Percentiles rank a stretch among this genome's conserved stretches.
Evolutionary conservation across 768 basidiomycete genomes (phyloP).

Genomic region (Clitopilus passeckerianus): DNA sequence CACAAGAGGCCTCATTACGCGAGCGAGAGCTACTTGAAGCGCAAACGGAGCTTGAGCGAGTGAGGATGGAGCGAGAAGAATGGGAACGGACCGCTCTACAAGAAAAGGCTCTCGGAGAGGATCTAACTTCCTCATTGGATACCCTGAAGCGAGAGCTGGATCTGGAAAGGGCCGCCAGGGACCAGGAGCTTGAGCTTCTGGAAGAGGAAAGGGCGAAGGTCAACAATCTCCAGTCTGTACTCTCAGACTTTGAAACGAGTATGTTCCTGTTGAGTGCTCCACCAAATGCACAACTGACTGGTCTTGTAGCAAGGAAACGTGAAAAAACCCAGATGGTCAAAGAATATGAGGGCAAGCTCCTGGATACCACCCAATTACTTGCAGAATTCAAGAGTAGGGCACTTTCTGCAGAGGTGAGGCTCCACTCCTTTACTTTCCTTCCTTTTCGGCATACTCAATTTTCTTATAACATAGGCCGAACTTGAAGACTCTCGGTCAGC

Average conservation of each 20-base stretch:
- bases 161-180: slow-evolving; percentile 53
- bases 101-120: slow-evolving; percentile 72
- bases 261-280: slow-evolving; percentile 18
- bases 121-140: slow-evolving; percentile 54
- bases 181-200: slow-evolving; percentile 50
- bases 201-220: slow-evolving; percentile 71
- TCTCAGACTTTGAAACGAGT: slow-evolving; percentile 96
- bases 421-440: not conserved
- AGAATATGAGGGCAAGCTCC: slow-evolving; percentile 75
- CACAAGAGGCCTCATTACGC: slow-evolving; percentile 64
- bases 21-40: slow-evolving; percentile 80
- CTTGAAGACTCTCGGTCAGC: slow-evolving; percentile 71
- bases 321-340: slow-evolving; percentile 83
- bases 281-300: slow-evolving; percentile 5
- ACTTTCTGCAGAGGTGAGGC: slow-evolving; percentile 76
- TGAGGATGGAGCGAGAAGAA: slow-evolving; percentile 72
- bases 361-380: slow-evolving; percentile 64
- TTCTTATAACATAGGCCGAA: slow-evolving; percentile 42
- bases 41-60: slow-evolving; percentile 82
- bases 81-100: slow-evolving; percentile 46
- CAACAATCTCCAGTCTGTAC: slow-evolving; percentile 82
- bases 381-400: slow-evolving; percentile 92
- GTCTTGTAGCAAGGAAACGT: slow-evolving; percentile 72
- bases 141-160: slow-evolving; percentile 61
- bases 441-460: not conserved